phyloP scores from a whole-genome alignment of 176 grass and related monocot genomes.

The Stipa capillata region DNA sequence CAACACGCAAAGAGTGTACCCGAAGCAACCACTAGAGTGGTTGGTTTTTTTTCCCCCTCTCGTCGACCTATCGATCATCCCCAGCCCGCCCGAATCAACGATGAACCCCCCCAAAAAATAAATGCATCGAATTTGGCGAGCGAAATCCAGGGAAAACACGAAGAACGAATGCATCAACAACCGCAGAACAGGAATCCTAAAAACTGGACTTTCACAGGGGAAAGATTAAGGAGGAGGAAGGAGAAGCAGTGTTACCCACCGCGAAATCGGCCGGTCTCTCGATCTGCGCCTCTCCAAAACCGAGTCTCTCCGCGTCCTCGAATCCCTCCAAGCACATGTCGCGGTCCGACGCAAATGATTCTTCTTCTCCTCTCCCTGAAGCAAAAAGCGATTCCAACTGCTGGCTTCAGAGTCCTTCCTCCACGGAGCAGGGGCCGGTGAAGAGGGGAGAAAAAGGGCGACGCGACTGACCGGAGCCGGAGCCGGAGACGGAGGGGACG shows the following conservation, averaged over 20 bases:
- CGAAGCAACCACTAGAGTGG: not conserved
- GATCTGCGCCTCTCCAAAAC: constrained; percentile 30
- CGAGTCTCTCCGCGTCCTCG: constrained; percentile 42
- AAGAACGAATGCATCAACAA: constrained; percentile 1
- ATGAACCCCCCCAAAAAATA: too few relatives aligned
- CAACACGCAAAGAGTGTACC: not conserved
- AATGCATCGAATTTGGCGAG: not conserved
- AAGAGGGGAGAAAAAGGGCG: not conserved
- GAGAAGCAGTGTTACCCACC: constrained; percentile 13
- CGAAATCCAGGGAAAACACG: not conserved
- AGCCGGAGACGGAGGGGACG: not conserved
- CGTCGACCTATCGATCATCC: not conserved
- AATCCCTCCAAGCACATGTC: constrained; percentile 77
- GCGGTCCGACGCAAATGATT: not conserved
- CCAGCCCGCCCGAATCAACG: not conserved
- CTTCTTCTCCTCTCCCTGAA: not conserved
- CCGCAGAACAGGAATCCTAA: not conserved
- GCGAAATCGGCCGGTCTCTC: constrained; percentile 33
- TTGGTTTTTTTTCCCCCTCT: not conserved
- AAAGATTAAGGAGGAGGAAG: not conserved
- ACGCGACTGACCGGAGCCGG: not conserved
- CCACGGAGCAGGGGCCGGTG: not conserved
- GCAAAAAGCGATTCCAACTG: not conserved
- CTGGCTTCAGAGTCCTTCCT: not conserved
- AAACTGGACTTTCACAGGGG: not conserved